Base-by-base conservation (phyloP, 73 alveolate genomes). In the Blepharisma japonicum region DNA sequence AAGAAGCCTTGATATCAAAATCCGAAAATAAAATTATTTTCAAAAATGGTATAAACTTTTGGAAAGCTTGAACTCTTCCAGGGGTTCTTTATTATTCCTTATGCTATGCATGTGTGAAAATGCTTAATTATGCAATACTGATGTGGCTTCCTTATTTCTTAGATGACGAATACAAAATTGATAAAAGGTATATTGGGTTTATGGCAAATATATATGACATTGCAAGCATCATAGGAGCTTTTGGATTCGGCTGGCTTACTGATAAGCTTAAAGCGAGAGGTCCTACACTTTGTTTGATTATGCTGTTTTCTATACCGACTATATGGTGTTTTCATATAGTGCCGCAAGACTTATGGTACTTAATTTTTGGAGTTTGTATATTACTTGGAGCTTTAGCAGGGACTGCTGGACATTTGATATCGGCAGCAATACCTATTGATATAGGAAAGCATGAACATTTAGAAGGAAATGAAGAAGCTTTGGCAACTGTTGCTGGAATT, bases 401-500 rank as follows among this genome's bases (percentile, higher is more conserved):
- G 7, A 91, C 88, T 53, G 78, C 85, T 14, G 50, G 84, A 8
- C 14, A 61, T 61, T 55, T 83, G 6, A 55, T 87, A 7, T 51
- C 91, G 0, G 88, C 85, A 25, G 82, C 80, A 42, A 74, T 86
- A 25, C 71, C 85, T 42, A 80, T 91, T 27, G 95, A 88, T 67
- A 78, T 87, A 2, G 94, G 90, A 6, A 77, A 86, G 68, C 45
- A 70, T 20, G 81, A 79, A 21, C 84, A 82, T 42, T 45, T 87
- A 6, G 54, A 77, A 66, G 39, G 70, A 68, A 77, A 81, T 39
- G 83, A 72, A 20, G 74, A 61, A 18, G 84, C 91, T 9, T 76
- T 83, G 7, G 83, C 91, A 3, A 87, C 94, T 20, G 91, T 87
- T 4, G 74, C 91, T 46, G 94, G 94, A 54, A 76, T 82, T 18